A percentile compares a stretch with the other conserved stretches of the same genome.
These are phyloP conservation scores for Penicillium sp. DNA, from an alignment of 2,329 filamentous ascomycete genomes.

Conservation along the genomic window DNA sequence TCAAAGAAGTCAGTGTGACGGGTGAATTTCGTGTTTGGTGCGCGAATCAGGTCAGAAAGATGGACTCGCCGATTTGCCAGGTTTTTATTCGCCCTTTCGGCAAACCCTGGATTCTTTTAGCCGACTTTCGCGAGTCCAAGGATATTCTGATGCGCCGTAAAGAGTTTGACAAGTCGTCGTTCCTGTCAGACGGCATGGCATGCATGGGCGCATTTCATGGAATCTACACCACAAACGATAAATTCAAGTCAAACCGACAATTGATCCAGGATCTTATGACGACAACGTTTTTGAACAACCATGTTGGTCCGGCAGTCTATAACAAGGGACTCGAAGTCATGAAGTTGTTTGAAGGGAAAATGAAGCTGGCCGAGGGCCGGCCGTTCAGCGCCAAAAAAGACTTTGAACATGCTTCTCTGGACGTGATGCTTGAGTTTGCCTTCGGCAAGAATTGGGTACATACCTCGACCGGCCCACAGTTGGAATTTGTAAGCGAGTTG, in stretches of 20 bases:
- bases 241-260: neutral
- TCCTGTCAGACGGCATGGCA: neutral
- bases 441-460: neutral
- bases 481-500: neutral
- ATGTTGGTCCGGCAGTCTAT: neutral
- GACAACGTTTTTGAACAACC: neutral
- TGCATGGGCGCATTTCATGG: neutral
- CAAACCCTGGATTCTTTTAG: constrained; percentile 43
- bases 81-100: constrained; percentile 45
- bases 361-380: neutral
- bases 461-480: neutral
- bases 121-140: constrained; percentile 17
- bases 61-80: constrained; percentile 44
- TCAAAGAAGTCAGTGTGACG: neutral
- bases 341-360: neutral
- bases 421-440: neutral
- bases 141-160: constrained; percentile 18
- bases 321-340: neutral
- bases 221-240: neutral
- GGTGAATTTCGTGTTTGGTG: neutral
- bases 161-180: constrained; percentile 18
- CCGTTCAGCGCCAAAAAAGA: neutral
- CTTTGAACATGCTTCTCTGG: neutral
- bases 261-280: neutral
- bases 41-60: neutral